A percentile compares a stretch with the other conserved stretches of the same genome.
These are phyloP conservation scores for Xylaria sp. DNA, from an alignment of 2,329 filamentous ascomycete species.

Conservation along the genomic window DNA sequence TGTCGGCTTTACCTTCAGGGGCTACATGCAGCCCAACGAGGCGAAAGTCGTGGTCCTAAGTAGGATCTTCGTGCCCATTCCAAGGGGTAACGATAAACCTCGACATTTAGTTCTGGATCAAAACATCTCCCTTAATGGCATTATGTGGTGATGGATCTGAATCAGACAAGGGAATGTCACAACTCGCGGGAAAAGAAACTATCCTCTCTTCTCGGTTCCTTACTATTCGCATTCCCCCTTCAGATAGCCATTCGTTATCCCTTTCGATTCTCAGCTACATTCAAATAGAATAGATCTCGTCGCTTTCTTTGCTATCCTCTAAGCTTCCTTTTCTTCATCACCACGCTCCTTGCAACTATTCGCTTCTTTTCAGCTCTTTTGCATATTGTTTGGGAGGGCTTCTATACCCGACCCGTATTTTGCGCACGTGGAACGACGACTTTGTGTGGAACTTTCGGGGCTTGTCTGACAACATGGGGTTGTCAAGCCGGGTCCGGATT, in stretches of 20 bases:
- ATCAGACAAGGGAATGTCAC: conserved; percentile 19
- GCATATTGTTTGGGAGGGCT: not conserved
- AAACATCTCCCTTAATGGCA: conserved; percentile 9
- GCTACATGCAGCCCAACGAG: not conserved
- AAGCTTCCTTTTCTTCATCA: conserved; percentile 4
- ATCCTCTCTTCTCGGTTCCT: not conserved
- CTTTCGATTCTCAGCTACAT: conserved; percentile 9
- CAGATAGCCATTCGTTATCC: conserved; percentile 14
- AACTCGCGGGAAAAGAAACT: not conserved
- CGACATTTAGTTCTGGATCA: conserved; percentile 12
- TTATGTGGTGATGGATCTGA: conserved; percentile 16
- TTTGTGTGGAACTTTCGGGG: not conserved
- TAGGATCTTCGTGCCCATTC: conserved; percentile 24
- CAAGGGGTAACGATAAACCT: conserved; percentile 9
- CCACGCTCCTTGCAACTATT: conserved; percentile 14
- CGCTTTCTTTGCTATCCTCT: not conserved
- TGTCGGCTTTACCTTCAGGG: not conserved
- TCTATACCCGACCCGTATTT: not conserved
- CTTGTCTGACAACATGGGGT: conserved; percentile 25
- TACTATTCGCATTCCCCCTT: conserved; percentile 20
- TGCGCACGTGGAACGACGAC: not conserved
- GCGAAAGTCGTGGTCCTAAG: not conserved
- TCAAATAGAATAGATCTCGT: conserved; percentile 25
- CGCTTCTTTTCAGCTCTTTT: conserved; percentile 3
- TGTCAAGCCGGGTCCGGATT: conserved; percentile 17